phyloP scores from a whole-genome alignment of 148 eudicot species.

The Mesembryanthemum crystallinum region DNA sequence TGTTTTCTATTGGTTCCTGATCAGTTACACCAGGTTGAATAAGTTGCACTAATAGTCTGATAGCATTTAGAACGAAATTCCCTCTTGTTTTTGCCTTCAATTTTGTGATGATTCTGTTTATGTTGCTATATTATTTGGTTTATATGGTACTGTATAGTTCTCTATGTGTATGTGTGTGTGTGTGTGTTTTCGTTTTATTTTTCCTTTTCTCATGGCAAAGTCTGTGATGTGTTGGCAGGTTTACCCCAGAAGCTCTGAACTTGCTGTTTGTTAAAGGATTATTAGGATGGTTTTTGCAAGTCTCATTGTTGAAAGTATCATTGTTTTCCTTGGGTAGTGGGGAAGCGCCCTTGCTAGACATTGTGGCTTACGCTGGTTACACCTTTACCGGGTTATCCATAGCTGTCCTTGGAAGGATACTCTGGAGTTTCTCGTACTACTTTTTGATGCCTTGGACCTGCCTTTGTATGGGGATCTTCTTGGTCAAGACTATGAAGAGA shows the following conservation, averaged over 20 bases:
- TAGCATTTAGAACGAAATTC: not conserved
- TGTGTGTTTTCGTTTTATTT: too few relatives aligned
- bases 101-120: too few relatives aligned
- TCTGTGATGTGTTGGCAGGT: conserved; percentile 47
- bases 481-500: conserved; percentile 68
- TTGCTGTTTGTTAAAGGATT: conserved; percentile 48
- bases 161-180: too few relatives aligned
- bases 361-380: conserved; percentile 66
- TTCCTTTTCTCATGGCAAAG: not conserved
- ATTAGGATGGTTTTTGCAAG: conserved; percentile 47
- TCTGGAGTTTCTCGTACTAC: conserved; percentile 48
- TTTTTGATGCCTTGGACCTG: conserved; percentile 63
- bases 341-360: conserved; percentile 60
- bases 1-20: not conserved
- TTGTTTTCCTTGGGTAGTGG: conserved; percentile 65
- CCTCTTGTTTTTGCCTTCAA: not conserved
- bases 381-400: conserved; percentile 52
- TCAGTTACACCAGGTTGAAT: not conserved
- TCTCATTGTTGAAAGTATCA: conserved; percentile 56
- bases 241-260: conserved; percentile 43
- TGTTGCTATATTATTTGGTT: too few relatives aligned
- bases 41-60: not conserved
- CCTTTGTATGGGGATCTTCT: conserved; percentile 56
- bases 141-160: too few relatives aligned
- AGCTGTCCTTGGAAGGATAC: conserved; percentile 44